Percentiles rank a stretch among this genome's conserved stretches.
Evolutionary conservation across 176 grass and related monocot genomes (phyloP).

Genomic region (Rhynchospora pubera): DNA sequence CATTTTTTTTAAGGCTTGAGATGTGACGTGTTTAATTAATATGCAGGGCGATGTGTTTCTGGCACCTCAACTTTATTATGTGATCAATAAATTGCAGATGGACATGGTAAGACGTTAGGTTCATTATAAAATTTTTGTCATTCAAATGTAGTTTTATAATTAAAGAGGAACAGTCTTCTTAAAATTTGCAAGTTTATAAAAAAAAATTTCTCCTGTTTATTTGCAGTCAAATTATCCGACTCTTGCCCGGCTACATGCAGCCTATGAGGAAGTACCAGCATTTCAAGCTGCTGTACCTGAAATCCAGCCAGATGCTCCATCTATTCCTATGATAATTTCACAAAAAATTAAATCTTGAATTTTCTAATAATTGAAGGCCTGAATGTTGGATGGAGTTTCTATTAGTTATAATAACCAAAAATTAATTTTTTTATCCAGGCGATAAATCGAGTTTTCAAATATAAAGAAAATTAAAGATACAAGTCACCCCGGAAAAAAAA

Average conservation of each 20-base stretch:
- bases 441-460: no score
- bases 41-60: slow-evolving; percentile 80
- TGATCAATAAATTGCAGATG: slow-evolving; percentile 29
- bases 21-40: not conserved
- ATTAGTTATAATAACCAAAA: no score
- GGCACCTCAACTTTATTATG: slow-evolving; percentile 55
- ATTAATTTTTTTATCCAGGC: no score
- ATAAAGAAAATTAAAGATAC: no score
- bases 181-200: no score
- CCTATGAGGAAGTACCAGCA: slow-evolving; percentile 55
- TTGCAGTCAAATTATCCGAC: slow-evolving; percentile 54
- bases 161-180: not conserved
- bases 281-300: slow-evolving; percentile 67
- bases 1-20: no score
- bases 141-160: not conserved
- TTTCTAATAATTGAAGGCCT: no score
- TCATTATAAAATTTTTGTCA: not conserved
- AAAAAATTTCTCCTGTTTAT: not conserved
- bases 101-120: slow-evolving; percentile 42
- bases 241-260: slow-evolving; percentile 40
- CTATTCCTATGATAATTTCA: no score
- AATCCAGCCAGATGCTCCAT: slow-evolving; percentile 62
- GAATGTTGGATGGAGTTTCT: no score
- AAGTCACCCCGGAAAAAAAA: no score
- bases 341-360: no score